These are phyloP conservation scores for Ceratobasidium sp. DNA, from an alignment of 1,284 basidiomycete genomes.

Conservation along the genomic window DNA sequence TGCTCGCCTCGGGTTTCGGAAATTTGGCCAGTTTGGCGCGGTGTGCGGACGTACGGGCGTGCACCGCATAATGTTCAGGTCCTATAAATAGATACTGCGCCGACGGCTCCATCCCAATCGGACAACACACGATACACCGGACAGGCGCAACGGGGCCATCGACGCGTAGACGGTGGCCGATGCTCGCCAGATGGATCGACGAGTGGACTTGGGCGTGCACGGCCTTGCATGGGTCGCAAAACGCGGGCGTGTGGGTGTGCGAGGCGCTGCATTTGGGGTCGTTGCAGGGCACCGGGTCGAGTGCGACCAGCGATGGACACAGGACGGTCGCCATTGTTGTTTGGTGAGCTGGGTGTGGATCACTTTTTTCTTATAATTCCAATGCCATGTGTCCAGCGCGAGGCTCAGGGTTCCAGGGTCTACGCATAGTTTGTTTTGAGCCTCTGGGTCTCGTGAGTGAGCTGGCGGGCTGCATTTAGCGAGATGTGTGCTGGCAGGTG, in stretches of 20 bases:
- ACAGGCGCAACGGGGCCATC: conserved; percentile 35
- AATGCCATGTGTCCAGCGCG: background rate
- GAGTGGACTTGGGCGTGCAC: conserved; percentile 29
- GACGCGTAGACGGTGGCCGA: conserved; percentile 26
- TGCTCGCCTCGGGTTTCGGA: background rate
- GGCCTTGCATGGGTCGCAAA: conserved; percentile 35
- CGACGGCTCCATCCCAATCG: background rate
- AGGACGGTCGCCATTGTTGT: conserved; percentile 31
- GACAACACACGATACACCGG: conserved; percentile 25
- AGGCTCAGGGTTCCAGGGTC: conserved; percentile 34
- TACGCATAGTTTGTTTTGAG: too few species aligned
- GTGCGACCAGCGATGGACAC: conserved; percentile 32
- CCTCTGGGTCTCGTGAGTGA: too few species aligned
- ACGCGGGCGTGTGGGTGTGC: conserved; percentile 24
- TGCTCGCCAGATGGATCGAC: conserved; percentile 23
- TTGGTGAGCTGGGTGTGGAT: background rate
- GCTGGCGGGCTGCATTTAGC: too few species aligned
- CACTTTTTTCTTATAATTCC: conserved; percentile 12
- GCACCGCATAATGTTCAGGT: conserved; percentile 28
- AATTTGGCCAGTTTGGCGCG: conserved; percentile 18
- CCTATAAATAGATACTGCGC: conserved; percentile 29
- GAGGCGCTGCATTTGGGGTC: conserved; percentile 1
- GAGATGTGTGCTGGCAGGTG: background rate
- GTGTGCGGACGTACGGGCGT: conserved; percentile 25
- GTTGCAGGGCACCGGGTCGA: conserved; percentile 18